These are phyloP conservation scores for Chrysoporthe cubensis DNA, from an alignment of 2,329 filamentous ascomycete species.

Conservation along the genomic window DNA sequence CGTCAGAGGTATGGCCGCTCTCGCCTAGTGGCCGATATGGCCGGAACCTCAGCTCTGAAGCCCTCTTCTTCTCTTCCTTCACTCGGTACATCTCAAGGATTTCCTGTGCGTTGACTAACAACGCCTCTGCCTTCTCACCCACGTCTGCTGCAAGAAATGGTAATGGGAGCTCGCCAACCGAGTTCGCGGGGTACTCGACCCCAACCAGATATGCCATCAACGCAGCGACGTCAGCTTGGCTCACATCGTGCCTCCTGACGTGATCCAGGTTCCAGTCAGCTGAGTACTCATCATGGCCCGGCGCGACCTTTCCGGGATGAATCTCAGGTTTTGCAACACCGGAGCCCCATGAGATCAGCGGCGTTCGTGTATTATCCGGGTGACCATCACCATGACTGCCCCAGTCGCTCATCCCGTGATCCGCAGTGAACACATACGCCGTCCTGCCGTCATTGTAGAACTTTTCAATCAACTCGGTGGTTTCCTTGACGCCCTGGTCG, in stretches of 20 bases:
- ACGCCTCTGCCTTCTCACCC: conserved; percentile 80
- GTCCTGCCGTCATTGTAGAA: conserved; percentile 88
- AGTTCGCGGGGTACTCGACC: conserved; percentile 91
- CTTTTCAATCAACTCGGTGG: conserved; percentile 77
- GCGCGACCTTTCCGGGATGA: conserved; percentile 58
- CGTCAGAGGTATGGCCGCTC: conserved; percentile 63
- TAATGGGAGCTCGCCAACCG: conserved; percentile 88
- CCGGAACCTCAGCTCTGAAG: conserved; percentile 74
- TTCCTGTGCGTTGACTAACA: conserved; percentile 80
- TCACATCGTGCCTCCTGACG: conserved; percentile 85
- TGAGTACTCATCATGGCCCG: conserved; percentile 91
- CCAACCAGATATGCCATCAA: conserved; percentile 94
- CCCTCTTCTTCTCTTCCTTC: conserved; percentile 84
- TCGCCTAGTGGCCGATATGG: conserved; percentile 74
- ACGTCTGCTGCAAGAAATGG: conserved; percentile 75
- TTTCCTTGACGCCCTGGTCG: conserved; percentile 84
- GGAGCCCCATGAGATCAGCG: conserved; percentile 90
- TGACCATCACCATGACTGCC: conserved; percentile 99
- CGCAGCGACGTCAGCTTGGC: conserved; percentile 90
- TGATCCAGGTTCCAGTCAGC: conserved; percentile 84
- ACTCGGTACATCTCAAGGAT: conserved; percentile 96
- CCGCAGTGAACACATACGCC: conserved; percentile 94
- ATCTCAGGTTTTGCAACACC: conserved; percentile 78
- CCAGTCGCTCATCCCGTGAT: conserved; percentile 99
- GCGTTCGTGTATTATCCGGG: conserved; percentile 94